Conservation (phyloP, 345 rosid species). For the Murraya paniculata region DNA sequence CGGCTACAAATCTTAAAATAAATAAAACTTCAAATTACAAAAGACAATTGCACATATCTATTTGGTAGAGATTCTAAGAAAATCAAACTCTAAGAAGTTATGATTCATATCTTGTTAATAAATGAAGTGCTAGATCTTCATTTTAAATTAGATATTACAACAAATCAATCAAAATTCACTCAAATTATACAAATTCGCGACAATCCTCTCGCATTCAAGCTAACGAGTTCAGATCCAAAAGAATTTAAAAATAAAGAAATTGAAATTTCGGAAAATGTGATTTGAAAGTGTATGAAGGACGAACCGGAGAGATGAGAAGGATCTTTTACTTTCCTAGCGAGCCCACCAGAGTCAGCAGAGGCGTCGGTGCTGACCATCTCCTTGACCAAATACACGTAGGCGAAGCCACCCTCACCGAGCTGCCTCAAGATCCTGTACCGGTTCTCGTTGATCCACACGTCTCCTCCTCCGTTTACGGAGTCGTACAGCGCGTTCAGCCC, state of each 20-base stretch:
- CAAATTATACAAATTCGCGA: not conserved
- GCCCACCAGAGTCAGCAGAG: slow-evolving; percentile 57
- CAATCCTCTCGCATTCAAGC: not conserved
- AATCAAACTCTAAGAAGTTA: not conserved
- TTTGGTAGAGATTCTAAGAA: not conserved
- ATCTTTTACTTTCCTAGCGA: slow-evolving; percentile 88
- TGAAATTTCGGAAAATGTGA: not conserved
- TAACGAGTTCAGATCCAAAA: not conserved
- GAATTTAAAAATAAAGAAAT: not conserved
- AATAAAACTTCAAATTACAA: not conserved
- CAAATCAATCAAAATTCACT: not conserved
- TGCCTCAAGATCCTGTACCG: slow-evolving; percentile 82
- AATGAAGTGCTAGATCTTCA: not conserved
- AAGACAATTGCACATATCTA: not conserved
- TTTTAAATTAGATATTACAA: not conserved
- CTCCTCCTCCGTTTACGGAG: slow-evolving; percentile 86
- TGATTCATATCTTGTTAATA: not conserved
- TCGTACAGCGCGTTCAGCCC: slow-evolving; percentile 93
- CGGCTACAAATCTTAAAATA: not conserved
- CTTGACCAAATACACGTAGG: slow-evolving; percentile 79
- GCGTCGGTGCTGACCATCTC: slow-evolving; percentile 58
- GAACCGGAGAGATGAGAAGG: slow-evolving; percentile 85
- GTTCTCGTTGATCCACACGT: slow-evolving; percentile 99
- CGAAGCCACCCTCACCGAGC: slow-evolving; percentile 98
- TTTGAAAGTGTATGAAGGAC: not conserved